Base-by-base conservation (phyloP, 768 basidiomycete genomes). In the Naganishia randhawae region DNA sequence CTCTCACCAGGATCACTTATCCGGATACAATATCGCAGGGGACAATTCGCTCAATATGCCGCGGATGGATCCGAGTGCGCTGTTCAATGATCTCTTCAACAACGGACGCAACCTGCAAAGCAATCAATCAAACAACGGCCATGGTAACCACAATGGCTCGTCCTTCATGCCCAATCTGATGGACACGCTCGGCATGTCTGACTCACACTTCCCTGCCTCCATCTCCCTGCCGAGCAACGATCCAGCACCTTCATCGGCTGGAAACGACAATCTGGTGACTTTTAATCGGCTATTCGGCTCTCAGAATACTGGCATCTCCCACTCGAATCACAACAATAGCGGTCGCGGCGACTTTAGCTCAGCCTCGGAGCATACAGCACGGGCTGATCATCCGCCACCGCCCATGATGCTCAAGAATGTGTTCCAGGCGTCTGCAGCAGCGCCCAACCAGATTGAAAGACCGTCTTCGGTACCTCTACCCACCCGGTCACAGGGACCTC, bases 1-100 rank as follows among this genome's bases (percentile, higher is more conserved):
- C 14, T 22, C 57, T n/a, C 22, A 22, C 8, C 22, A 19, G 39
- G 57, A 61, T 14, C 57, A 32, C 3, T 8, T 61, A 25, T 22
- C 57, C 22, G 37, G 37, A 22, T 61, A 39, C 16, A 25, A 39
- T 14, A 39, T n/a, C 11, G 17, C 33, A 13, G 19, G 8, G 25
- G 29, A 39, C 39, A 48, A 52, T n/a, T 9, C 55, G 1, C 32
- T 67, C 45, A 67, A 57, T 48, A 61, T 67, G 66, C 32, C 66
- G 11, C 66, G 66, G 1, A 62, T 62, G 45, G 66, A 67, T 62
- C 55, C 61, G 27, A 57, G 61, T 50, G 66, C 66, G 25, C 57
- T 67, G 29, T 67, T 67, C 55, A 67, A 67, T 32, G 57, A 61
- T 61, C 57, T 61, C 19, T 61, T 61, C 57, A 61, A 42, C 57